These are phyloP conservation scores for Pythium phragmiticola DNA, from an alignment of 352 stramenopile species.

Conservation along the genomic window DNA sequence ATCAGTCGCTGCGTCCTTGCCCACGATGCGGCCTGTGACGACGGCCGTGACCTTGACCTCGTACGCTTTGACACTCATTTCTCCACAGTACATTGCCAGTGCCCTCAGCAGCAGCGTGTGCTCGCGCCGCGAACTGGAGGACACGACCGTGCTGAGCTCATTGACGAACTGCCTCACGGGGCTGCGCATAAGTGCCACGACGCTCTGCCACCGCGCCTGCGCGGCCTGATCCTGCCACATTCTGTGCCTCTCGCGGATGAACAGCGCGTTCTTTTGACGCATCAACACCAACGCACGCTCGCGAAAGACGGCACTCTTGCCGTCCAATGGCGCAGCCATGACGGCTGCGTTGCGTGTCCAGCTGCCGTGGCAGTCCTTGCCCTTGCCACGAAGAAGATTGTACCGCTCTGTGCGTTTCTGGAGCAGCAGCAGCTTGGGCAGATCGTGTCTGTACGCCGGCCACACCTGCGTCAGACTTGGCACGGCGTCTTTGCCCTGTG, in stretches of 20 bases:
- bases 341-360: slow-evolving; percentile 35
- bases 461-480: slow-evolving; percentile 37
- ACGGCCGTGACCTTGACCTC: slow-evolving; percentile 52
- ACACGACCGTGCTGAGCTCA: slow-evolving; percentile 23
- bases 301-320: slow-evolving; percentile 21
- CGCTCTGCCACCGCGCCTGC: slow-evolving; percentile 40
- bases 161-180: slow-evolving; percentile 26
- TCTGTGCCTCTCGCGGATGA: slow-evolving; percentile 41
- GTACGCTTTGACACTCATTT: slow-evolving; percentile 33
- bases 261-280: slow-evolving; percentile 51
- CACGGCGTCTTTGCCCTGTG: not conserved
- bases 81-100: slow-evolving; percentile 32
- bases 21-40: slow-evolving; percentile 42
- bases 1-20: slow-evolving; percentile 1
- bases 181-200: slow-evolving; percentile 16
- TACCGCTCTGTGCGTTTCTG: slow-evolving; percentile 61
- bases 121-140: slow-evolving; percentile 30
- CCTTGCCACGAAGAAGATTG: slow-evolving; percentile 16
- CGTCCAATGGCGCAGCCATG: slow-evolving; percentile 27
- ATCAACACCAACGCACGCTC: slow-evolving; percentile 42
- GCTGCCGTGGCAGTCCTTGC: slow-evolving; percentile 8
- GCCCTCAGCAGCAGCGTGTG: slow-evolving; percentile 56
- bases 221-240: slow-evolving; percentile 35
- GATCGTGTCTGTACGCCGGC: slow-evolving; percentile 39
- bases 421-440: slow-evolving; percentile 58